phyloP scores from a whole-genome alignment of 495 filamentous ascomycete genomes.

The Penicillium cinerascens region DNA sequence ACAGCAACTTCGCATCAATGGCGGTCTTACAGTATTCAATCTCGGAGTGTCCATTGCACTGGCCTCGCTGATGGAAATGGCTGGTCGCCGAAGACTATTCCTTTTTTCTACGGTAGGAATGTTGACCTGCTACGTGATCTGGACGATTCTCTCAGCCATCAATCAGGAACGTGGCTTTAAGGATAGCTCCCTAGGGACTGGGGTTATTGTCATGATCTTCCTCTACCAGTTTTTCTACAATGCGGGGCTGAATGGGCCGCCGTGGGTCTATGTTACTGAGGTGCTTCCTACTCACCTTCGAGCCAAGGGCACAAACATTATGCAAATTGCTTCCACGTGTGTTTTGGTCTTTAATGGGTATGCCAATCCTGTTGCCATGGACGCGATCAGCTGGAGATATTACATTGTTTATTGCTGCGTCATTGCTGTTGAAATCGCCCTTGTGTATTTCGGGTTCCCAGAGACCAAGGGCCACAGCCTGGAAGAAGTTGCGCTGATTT shows the following conservation, averaged over 20 bases:
- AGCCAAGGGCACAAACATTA: conserved; percentile 21
- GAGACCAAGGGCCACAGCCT: conserved; percentile 30
- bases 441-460: conserved; percentile 29
- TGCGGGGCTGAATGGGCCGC: conserved; percentile 32
- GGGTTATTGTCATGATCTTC: conserved; percentile 57
- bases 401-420: conserved; percentile 38
- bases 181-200: conserved; percentile 43
- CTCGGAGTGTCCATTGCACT: conserved; percentile 61
- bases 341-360: conserved; percentile 18
- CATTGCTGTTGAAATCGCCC: conserved; percentile 21
- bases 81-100: conserved; percentile 57
- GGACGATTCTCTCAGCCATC: conserved; percentile 51
- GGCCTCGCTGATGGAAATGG: conserved; percentile 59
- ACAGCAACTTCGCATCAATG: conserved; percentile 57
- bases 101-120: conserved; percentile 56
- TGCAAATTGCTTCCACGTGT: conserved; percentile 8
- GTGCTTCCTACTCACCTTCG: conserved; percentile 25
- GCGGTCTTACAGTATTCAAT: conserved; percentile 57
- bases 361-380: conserved; percentile 34
- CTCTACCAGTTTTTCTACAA: conserved; percentile 54
- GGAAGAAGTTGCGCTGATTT: conserved; percentile 29
- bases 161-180: conserved; percentile 40
- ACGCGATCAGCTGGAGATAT: conserved; percentile 34
- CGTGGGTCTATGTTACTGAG: conserved; percentile 23
- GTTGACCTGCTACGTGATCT: conserved; percentile 52